Evolutionary conservation across 2,329 filamentous ascomycete genomes (phyloP), one percentile per base, ranked within the genome.

Genomic region (Thielaviopsis ethacetica): DNA sequence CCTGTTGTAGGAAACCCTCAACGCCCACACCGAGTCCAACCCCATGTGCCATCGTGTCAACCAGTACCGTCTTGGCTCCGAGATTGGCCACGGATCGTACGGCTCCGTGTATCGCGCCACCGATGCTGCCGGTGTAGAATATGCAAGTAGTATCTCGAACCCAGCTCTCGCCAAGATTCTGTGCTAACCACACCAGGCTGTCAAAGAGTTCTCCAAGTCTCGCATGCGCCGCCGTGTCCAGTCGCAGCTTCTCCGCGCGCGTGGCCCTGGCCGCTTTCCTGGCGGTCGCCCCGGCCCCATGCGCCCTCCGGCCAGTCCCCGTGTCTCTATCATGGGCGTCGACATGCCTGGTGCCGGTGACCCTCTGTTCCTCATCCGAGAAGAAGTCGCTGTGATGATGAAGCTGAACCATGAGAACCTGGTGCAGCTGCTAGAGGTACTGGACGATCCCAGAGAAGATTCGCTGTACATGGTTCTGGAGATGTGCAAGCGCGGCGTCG

Each of bases 301-400:
- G 26, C 59, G 50, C 5, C 55, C 59, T 9, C 51, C 56, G 6
- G 38, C 34, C n/a, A 58, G 55, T 15, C 59, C 59, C 19, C 51
- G 59, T 3, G 56, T 61, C 34, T 62, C 34, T 2, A 26, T 57
- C 17, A 30, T 57, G 26, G 62, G 52, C 50, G 15, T 58, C 17
- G 57, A 56, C 47, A 51, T 53, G 22, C 60, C 54, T 0, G 84
- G 86, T 68, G 85, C 84, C 64, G 75, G 75, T 26, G 81, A 84
- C 66, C 82, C 91, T 0, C 75, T 97, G 13, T 87, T 87, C 66
- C 75, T 97, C 61, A 97, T 98, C 69, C 86, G 90, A 62, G 88
- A 95, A 70, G 93, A 98, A 71, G 93, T 97, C 66, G 93, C 93
- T 61, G 94, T 97, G 68, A 97, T 98, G 91, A 98, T 97, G 76